A percentile compares a stretch with the other conserved stretches of the same genome.
phyloP scores from a whole-genome alignment of 208 protist species.

The Vickermania ingenoplastis region DNA sequence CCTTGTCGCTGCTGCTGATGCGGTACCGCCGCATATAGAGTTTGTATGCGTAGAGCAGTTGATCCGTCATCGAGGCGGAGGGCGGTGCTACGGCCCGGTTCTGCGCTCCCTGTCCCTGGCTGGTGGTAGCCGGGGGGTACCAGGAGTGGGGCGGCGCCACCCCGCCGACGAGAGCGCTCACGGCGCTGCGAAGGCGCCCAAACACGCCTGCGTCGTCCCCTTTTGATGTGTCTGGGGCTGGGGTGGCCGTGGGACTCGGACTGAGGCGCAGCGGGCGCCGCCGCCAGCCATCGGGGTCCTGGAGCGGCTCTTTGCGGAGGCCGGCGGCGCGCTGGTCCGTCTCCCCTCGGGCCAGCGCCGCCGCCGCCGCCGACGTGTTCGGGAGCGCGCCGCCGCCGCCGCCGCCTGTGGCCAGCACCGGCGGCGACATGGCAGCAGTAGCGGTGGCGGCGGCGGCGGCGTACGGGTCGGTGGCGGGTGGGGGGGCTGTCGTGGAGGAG shows the following conservation, averaged over 20 bases:
- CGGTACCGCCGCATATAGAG: neutral
- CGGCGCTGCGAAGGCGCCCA: neutral
- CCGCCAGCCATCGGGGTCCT: neutral
- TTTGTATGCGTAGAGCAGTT: neutral
- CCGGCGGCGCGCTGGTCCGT: neutral
- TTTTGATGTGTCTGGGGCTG: neutral
- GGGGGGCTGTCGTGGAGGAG: no score
- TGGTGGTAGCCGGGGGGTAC: no score
- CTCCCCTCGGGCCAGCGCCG: neutral
- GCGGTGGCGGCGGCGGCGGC: no score
- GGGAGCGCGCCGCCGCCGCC: conserved; percentile 1
- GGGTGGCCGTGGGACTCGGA: neutral
- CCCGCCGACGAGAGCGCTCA: neutral
- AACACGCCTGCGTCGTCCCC: neutral
- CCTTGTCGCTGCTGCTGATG: neutral
- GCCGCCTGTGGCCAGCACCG: neutral
- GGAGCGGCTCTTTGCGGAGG: neutral
- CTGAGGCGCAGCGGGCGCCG: neutral
- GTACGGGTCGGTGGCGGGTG: no score
- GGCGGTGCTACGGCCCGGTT: neutral
- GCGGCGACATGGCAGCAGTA: neutral
- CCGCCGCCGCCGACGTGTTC: neutral
- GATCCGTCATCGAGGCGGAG: neutral
- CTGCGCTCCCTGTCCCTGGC: neutral
- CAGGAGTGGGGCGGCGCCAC: no score